These are phyloP conservation scores for Penicillium riverlandense DNA, from an alignment of 495 filamentous ascomycete species.

Conservation along the genomic window DNA sequence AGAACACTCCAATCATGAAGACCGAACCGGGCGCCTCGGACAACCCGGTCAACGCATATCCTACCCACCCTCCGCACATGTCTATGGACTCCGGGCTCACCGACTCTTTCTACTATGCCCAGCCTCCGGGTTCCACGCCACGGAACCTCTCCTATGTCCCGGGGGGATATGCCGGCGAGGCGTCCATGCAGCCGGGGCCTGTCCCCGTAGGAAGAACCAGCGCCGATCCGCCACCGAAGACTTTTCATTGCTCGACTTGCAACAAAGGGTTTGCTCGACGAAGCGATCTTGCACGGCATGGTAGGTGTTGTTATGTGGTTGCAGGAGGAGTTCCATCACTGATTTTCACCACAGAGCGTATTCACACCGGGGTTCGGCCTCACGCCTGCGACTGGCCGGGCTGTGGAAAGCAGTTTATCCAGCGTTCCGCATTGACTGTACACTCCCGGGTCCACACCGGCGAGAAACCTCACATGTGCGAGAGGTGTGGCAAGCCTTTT, in stretches of 20 bases:
- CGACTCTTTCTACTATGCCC: constrained; percentile 21
- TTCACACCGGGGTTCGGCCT: constrained; percentile 85
- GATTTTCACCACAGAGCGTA: constrained; percentile 63
- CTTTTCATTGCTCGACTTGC: constrained; percentile 87
- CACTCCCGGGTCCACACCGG: constrained; percentile 94
- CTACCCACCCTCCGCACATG: constrained; percentile 41
- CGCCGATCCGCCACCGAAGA: constrained; percentile 57
- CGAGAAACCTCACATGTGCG: constrained; percentile 97
- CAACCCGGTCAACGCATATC: constrained; percentile 49
- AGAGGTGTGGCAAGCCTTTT: constrained; percentile 98
- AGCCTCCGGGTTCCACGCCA: constrained; percentile 42
- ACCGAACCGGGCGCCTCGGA: constrained; percentile 68
- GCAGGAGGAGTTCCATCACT: neutral
- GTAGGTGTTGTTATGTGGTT: constrained; percentile 42
- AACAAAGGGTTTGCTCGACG: constrained; percentile 87
- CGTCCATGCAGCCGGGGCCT: constrained; percentile 26
- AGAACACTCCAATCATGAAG: constrained; percentile 44
- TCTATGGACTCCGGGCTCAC: constrained; percentile 31
- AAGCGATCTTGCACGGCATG: constrained; percentile 91
- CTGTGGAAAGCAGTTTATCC: constrained; percentile 95
- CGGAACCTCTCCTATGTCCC: constrained; percentile 45
- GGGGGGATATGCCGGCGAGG: constrained; percentile 25
- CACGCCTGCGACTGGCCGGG: constrained; percentile 87
- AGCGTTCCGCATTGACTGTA: constrained; percentile 93
- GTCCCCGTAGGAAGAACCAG: constrained; percentile 36